Base-by-base conservation (phyloP, 2,329 filamentous ascomycete species). In the Colletotrichum chlorophyti region DNA sequence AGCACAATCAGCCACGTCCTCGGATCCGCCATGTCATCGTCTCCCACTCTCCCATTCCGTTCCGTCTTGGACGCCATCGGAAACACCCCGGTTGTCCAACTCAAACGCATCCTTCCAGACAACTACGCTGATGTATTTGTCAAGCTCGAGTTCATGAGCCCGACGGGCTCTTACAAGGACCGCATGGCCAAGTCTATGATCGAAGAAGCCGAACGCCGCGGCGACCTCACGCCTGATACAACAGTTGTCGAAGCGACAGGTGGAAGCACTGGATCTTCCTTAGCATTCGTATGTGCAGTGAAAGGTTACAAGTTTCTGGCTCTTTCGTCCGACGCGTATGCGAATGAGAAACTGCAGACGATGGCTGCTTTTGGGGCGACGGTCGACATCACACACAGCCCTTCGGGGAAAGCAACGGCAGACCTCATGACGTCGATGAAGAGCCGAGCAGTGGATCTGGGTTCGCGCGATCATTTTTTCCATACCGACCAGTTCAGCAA, bases 221-320 rank as follows among this genome's bases (percentile, higher is more conserved):
- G 60, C 2, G 19, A 27, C n/a, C 46, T 62, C 7, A 51, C 23
- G 15, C 42, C 47, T 3, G 57, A 42, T 11, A 42, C 37, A 27
- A 53, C 35, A 1, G 55, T 57, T 7, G 47, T 62, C 32, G 60
- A 62, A 19, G 57, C 57, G 21, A 62, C 60, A 3, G 57, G 60
- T 6, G 55, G 57, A 23, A 62, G 57, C 35, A 62, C 60, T 9
- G 60, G 60, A 6, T 53, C 51, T 3, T 62, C 55, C 7, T 46
- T 62, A 5, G 50, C 49, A 15, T 64, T 31, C 26, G 47, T 60
- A 15, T 62, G 60, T 26, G 57, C 66, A 2, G 63, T 68, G 15
- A 67, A 66, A 34, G 61, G 64, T 6, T 71, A 69, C 37, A 65
- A 63, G 5, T 59, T 62, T 15, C 38, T 24, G 9, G 49, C 45